Conservation (phyloP, 768 basidiomycete genomes). For the Hebeloma cylindrosporum region DNA sequence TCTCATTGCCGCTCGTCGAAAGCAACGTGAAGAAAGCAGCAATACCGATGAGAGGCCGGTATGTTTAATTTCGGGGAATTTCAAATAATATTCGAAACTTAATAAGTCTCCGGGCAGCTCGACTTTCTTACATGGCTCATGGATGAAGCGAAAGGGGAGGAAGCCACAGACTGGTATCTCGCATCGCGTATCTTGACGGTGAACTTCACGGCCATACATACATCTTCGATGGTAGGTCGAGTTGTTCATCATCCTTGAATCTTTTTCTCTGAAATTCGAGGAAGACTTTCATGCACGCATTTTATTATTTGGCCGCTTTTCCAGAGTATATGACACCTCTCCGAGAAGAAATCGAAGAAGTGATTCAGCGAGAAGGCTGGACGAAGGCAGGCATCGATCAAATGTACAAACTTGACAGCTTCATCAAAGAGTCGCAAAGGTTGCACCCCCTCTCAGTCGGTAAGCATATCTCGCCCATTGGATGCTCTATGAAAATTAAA, state of each 20-base stretch:
- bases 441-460: conserved; percentile 11
- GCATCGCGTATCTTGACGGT: conserved; percentile 35
- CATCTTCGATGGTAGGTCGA: conserved; percentile 38
- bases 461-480: background rate
- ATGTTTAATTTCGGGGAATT: background rate
- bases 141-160: conserved; percentile 29
- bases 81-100: no score
- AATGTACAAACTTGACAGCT: conserved; percentile 46
- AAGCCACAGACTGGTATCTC: conserved; percentile 29
- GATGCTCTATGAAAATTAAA: background rate
- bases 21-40: no score
- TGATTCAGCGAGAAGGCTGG: conserved; percentile 39
- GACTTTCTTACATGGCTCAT: conserved; percentile 52
- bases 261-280: background rate
- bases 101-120: conserved; percentile 30
- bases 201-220: conserved; percentile 46
- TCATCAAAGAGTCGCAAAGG: conserved; percentile 39
- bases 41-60: background rate
- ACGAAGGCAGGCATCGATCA: conserved; percentile 34
- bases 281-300: conserved; percentile 37
- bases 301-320: conserved; percentile 37
- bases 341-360: conserved; percentile 43
- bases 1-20: no score
- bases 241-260: background rate
- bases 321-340: conserved; percentile 34